Evolutionary conservation across 73 alveolate species (phyloP).

Genomic region (Paramecium pentaurelia): DNA sequence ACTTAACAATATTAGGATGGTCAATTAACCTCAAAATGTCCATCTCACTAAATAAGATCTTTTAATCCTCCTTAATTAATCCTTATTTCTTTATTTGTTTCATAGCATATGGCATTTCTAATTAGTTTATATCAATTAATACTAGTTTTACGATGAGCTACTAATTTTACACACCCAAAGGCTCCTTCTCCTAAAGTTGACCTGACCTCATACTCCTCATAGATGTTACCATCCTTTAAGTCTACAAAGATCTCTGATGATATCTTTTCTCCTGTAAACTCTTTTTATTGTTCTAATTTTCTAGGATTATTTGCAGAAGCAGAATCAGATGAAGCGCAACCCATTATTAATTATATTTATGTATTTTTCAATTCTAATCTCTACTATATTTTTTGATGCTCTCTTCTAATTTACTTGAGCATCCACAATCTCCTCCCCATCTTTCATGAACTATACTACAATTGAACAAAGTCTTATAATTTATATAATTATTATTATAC

Average conservation of each 20-base stretch:
- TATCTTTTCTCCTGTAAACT: not conserved
- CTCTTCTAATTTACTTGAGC: not conserved
- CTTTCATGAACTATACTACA: conserved; percentile 41
- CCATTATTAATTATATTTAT: conserved; percentile 14
- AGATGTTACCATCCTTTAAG: conserved; percentile 25
- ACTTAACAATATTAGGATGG: conserved; percentile 66
- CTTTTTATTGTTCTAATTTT: not conserved
- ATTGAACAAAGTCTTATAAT: not conserved
- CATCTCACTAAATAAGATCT: conserved; percentile 50
- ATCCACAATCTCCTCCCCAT: conserved; percentile 64
- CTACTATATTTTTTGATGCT: not conserved
- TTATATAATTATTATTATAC: not conserved
- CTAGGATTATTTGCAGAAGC: not conserved
- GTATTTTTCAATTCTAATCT: not conserved
- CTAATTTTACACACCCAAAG: conserved; percentile 70
- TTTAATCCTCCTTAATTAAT: conserved; percentile 2
- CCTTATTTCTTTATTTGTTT: conserved; percentile 46
- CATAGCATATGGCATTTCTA: conserved; percentile 64
- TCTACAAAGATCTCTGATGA: conserved; percentile 35
- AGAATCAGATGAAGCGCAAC: not conserved
- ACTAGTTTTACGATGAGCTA: conserved; percentile 47
- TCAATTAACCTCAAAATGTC: conserved; percentile 61
- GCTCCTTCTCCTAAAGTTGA: conserved; percentile 71
- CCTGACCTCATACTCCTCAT: conserved; percentile 64
- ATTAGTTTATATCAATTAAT: not conserved